Evolutionary conservation across 2,329 filamentous ascomycete species (phyloP).

Genomic region (Colletotrichum tanaceti): DNA sequence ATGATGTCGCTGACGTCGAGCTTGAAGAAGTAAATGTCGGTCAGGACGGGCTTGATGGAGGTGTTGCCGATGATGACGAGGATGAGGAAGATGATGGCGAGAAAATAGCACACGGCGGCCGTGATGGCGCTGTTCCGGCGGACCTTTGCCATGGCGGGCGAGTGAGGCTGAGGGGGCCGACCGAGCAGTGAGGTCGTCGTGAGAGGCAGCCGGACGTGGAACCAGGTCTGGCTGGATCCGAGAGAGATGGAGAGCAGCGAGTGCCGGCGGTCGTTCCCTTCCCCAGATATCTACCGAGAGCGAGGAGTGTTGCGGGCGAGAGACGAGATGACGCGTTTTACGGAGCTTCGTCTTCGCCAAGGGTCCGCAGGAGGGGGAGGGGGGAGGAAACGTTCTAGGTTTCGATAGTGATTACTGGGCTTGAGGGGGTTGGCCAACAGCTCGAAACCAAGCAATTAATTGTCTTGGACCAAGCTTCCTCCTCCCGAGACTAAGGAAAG

Average conservation of each 20-base stretch:
- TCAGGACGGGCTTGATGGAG: conserved; percentile 69
- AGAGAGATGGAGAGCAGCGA: conserved; percentile 3
- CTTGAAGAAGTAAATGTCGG: conserved; percentile 84
- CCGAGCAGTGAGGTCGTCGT: neutral
- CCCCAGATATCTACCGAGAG: conserved; percentile 27
- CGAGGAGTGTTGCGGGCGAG: neutral
- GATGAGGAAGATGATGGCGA: conserved; percentile 82
- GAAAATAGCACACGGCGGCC: conserved; percentile 76
- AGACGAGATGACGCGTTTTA: conserved; percentile 17
- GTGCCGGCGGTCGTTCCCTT: neutral
- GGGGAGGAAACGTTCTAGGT: neutral
- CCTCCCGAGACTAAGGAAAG: neutral
- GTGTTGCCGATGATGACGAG: conserved; percentile 84
- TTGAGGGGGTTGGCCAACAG: neutral
- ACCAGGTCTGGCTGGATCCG: conserved; percentile 6
- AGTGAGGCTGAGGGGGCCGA: neutral
- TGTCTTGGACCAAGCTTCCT: conserved; percentile 13
- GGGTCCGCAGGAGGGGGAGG: neutral
- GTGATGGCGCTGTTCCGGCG: conserved; percentile 72
- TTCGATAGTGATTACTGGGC: neutral
- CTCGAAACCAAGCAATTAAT: neutral
- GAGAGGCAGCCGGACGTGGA: conserved; percentile 1
- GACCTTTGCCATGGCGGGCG: conserved; percentile 54
- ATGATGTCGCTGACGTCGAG: conserved; percentile 87
- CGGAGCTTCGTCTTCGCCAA: neutral